These are phyloP conservation scores for Lasiodiplodia sp. DNA, from an alignment of 2,329 filamentous ascomycete genomes.

Conservation along the genomic window DNA sequence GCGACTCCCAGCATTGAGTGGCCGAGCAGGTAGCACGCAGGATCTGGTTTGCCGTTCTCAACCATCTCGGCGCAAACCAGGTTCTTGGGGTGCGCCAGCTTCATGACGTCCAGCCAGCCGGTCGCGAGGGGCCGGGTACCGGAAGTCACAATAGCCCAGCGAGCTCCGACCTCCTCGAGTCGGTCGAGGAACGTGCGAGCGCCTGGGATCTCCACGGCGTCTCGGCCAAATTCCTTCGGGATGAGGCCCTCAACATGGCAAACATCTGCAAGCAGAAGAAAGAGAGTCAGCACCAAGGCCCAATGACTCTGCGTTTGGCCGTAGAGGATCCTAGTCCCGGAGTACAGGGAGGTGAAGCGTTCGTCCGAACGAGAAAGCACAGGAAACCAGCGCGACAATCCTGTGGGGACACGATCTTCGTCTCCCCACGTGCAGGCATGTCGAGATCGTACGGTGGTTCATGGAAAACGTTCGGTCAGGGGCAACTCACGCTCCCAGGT, in stretches of 20 bases:
- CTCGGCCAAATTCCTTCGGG: constrained; percentile 75
- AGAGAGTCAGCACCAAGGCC: constrained; percentile 19
- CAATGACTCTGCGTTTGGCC: neutral
- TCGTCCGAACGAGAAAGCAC: neutral
- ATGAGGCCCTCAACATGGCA: constrained; percentile 78
- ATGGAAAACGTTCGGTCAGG: neutral
- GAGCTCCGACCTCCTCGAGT: constrained; percentile 67
- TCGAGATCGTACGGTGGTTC: neutral
- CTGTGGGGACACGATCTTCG: neutral
- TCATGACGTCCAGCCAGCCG: constrained; percentile 60
- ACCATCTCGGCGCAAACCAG: constrained; percentile 61
- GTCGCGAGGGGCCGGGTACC: constrained; percentile 57
- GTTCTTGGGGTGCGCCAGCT: constrained; percentile 54
- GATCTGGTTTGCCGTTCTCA: constrained; percentile 57
- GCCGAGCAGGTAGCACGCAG: constrained; percentile 57
- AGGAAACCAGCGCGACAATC: neutral
- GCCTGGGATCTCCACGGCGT: constrained; percentile 87
- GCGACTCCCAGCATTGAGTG: constrained; percentile 49
- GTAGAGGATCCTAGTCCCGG: neutral
- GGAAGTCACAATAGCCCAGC: constrained; percentile 81
- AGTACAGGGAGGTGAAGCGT: neutral
- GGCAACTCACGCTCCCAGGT: constrained; percentile 85
- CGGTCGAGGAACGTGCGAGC: constrained; percentile 73
- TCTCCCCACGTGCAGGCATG: neutral
- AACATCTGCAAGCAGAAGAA: constrained; percentile 67